Evolutionary conservation across 1,139 yeast species (phyloP), one percentile per base, ranked within the genome.

Genomic region (Blastobotrys buckinghamii): DNA sequence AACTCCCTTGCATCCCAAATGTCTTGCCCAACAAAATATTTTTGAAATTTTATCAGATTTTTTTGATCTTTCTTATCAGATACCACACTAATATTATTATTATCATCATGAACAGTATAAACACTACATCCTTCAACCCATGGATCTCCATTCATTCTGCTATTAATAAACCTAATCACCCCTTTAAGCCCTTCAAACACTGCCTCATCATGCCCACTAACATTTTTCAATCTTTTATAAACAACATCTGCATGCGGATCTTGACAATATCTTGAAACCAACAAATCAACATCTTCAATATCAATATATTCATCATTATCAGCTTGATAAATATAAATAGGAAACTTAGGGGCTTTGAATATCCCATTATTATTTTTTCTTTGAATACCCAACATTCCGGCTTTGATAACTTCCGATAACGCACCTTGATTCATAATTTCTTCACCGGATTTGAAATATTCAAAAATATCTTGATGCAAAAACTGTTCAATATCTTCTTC

Each of bases 321-420:
- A 12, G 66, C 67, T 38, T 64, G 63, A 53, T 63, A 63, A 13
- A 63, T 51, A 44, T 49, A 54, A 47, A 60, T 16, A 41, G 67
- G 58, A 43, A 49, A 40, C 42, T 47, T 34, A 36, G 67, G 67
- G 1, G 53, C 42, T 8, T 27, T 32, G n/a, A n/a, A n/a, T n/a
- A n/a, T n/a, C n/a, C n/a, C n/a, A n/a, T n/a, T n/a, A n/a, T n/a
- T n/a, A n/a, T n/a, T n/a, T n/a, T n/a, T n/a, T 3, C 2, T 29
- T 16, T 57, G 60, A 50, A 52, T 13, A 34, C 52, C 48, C 36
- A 51, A 52, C 29, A 53, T 45, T 24, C 50, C 52, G 65, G 38
- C 58, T n/a, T 54, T 41, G 26, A 54, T 51, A 49, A n/a, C 39
- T 42, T 16, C 27, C 30, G 29, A 54, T 40, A 16, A n/a, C 36